phyloP scores from a whole-genome alignment of 2,329 filamentous ascomycete species.

The Fusarium irregulare region DNA sequence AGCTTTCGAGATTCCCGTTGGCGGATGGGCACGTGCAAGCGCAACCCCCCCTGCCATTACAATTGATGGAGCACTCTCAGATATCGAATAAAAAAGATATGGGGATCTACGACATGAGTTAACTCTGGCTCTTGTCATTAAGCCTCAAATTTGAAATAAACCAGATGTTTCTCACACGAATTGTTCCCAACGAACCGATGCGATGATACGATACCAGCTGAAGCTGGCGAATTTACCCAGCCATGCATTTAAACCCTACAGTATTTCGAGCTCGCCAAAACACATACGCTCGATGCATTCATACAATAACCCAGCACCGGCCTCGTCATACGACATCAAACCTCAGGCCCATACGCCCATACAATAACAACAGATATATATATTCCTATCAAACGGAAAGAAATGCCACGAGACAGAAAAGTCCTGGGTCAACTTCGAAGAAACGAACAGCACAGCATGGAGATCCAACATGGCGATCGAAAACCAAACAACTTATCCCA shows the following conservation, averaged over 20 bases:
- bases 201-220: conserved; percentile 37
- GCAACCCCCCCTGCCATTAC: conserved; percentile 1
- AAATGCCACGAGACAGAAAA: conserved; percentile 6
- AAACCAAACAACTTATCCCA: conserved; percentile 12
- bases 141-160: background rate
- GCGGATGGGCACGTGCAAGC: conserved; percentile 36
- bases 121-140: background rate
- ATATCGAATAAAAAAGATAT: conserved; percentile 30
- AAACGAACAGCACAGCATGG: conserved; percentile 8
- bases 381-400: conserved; percentile 16
- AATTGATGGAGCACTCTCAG: conserved; percentile 10
- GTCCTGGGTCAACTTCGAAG: conserved; percentile 9
- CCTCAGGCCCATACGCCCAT: conserved; percentile 13
- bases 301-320: conserved; percentile 6
- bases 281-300: conserved; percentile 17
- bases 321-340: conserved; percentile 34
- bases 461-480: conserved; percentile 31
- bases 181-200: conserved; percentile 23
- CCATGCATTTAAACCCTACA: conserved; percentile 48
- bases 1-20: conserved; percentile 38
- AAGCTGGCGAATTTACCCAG: conserved; percentile 40
- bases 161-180: conserved; percentile 12
- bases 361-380: conserved; percentile 2
- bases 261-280: conserved; percentile 26
- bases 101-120: conserved; percentile 4